phyloP scores from a whole-genome alignment of 2,329 filamentous ascomycete species.

The Fusarium nisikadoi region DNA sequence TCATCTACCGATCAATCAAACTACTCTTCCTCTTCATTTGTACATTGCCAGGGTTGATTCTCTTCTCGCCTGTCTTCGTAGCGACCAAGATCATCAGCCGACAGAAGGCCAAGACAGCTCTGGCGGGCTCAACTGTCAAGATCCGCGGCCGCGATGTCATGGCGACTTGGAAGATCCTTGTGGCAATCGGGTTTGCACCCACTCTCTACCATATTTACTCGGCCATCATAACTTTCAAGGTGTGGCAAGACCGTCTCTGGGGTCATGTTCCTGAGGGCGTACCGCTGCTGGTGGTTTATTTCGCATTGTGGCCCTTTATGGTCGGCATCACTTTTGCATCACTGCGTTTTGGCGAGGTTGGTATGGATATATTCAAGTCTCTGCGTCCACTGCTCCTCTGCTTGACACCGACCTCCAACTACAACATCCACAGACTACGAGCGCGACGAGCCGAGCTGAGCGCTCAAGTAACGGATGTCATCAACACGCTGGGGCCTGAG shows the following conservation, averaged over 20 bases:
- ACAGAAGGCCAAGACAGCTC: constrained; percentile 83
- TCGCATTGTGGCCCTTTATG: constrained; percentile 82
- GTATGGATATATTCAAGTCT: constrained; percentile 98
- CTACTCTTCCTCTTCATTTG: constrained; percentile 79
- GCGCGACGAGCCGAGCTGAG: constrained; percentile 78
- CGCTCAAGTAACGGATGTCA: constrained; percentile 85
- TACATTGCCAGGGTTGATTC: constrained; percentile 84
- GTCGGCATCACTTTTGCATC: constrained; percentile 91
- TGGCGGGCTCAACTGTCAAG: constrained; percentile 89
- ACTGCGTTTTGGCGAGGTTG: constrained; percentile 94
- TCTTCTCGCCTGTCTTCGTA: constrained; percentile 91
- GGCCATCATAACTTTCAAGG: constrained; percentile 77
- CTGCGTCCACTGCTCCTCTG: constrained; percentile 87
- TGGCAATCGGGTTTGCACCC: constrained; percentile 85
- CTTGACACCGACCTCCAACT: constrained; percentile 84
- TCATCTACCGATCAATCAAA: constrained; percentile 84
- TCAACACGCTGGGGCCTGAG: constrained; percentile 95
- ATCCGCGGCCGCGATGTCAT: constrained; percentile 89
- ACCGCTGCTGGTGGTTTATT: constrained; percentile 79
- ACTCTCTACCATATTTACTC: constrained; percentile 86
- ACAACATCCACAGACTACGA: constrained; percentile 83
- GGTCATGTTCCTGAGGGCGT: constrained; percentile 85
- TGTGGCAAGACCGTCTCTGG: constrained; percentile 82
- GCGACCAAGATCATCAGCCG: constrained; percentile 84
- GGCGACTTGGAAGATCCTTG: constrained; percentile 92